phyloP scores from a whole-genome alignment of 2,329 filamentous ascomycete species.

The Trichoderma brevicompactum region DNA sequence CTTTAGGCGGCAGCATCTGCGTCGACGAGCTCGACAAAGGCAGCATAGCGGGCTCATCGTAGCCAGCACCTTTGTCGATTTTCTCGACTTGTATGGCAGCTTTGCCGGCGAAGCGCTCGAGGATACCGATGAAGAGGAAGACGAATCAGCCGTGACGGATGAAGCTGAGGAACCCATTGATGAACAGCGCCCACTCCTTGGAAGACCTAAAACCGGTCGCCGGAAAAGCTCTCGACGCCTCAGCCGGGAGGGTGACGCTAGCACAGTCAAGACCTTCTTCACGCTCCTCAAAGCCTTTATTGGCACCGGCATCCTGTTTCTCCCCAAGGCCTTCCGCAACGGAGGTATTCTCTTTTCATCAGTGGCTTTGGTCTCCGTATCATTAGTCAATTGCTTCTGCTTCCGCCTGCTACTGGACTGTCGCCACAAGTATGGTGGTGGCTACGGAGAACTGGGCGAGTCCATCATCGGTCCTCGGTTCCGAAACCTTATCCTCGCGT shows the following conservation, averaged over 20 bases:
- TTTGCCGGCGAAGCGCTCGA: slow-evolving; percentile 75
- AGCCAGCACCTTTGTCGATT: slow-evolving; percentile 73
- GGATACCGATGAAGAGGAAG: slow-evolving; percentile 51
- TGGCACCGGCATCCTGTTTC: slow-evolving; percentile 80
- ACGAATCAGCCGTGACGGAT: slow-evolving; percentile 56
- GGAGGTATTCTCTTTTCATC: slow-evolving; percentile 77
- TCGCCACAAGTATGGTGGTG: slow-evolving; percentile 65
- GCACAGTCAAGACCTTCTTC: slow-evolving; percentile 75
- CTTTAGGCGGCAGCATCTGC: slow-evolving; percentile 53
- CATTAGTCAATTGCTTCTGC: slow-evolving; percentile 68
- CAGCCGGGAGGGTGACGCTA: slow-evolving; percentile 62
- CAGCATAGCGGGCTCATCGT: slow-evolving; percentile 53
- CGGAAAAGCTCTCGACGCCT: slow-evolving; percentile 55
- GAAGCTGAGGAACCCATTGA: slow-evolving; percentile 41
- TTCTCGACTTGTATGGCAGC: slow-evolving; percentile 74
- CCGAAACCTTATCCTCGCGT: slow-evolving; percentile 67
- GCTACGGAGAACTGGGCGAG: slow-evolving; percentile 75
- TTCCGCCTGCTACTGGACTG: slow-evolving; percentile 74
- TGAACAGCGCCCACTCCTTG: slow-evolving; percentile 59
- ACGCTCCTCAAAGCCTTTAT: slow-evolving; percentile 79
- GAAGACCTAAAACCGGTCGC: slow-evolving; percentile 48
- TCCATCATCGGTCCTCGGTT: slow-evolving; percentile 67
- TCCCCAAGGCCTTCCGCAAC: slow-evolving; percentile 79
- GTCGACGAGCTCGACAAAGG: slow-evolving; percentile 47
- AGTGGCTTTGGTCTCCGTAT: slow-evolving; percentile 67